Evolutionary conservation across 2,329 filamentous ascomycete genomes (phyloP), one percentile per base, ranked within the genome.

Genomic region (Knufia petricola): DNA sequence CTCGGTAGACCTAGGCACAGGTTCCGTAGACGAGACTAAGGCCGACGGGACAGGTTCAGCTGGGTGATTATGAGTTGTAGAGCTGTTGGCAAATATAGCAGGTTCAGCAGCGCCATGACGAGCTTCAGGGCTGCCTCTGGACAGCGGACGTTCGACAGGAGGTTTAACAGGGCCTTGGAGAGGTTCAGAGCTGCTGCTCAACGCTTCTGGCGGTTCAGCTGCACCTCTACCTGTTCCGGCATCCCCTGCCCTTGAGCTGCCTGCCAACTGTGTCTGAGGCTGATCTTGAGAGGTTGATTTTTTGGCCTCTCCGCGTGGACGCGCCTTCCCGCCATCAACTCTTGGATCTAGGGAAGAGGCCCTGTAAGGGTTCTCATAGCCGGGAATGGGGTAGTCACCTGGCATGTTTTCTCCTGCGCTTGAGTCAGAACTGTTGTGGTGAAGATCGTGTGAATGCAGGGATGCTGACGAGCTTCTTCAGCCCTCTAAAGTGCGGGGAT

Each of bases 321-420:
- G 12, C 3, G 17, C 26, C 3, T 26, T 24, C 3, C 46, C 46
- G 17, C 46, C 38, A 46, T 54, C 52, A 31, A 52, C 52, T 9
- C 52, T 42, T 12, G 52, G 50, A 41, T 54, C 52, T 6, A 54
- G 47, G n/a, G 24, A 17, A 23, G 24, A 24, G 15, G 52, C 42
- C 17, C 32, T 36, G 39, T 54, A 54, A 2, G 50, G 52, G 20
- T 52, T 52, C 13, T 49, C 46, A 40, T 48, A 21, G 1, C 46
- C 40, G 9, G 39, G 38, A 12, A 26, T 32, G 15, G 52, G 50
- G 19, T 42, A 50, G 4, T 13, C 38, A 12, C 46, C 46, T 2
- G 52, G 50, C 46, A 49, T 52, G 3, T 19, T 31, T 23, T 38
- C 30, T 13, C 19, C 26, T 39, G 34, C 23, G 7, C n/a, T 26